Percentiles rank a stretch among this genome's conserved stretches.
phyloP scores from a whole-genome alignment of 2,329 filamentous ascomycete genomes.

The Beauveria caledonica region DNA sequence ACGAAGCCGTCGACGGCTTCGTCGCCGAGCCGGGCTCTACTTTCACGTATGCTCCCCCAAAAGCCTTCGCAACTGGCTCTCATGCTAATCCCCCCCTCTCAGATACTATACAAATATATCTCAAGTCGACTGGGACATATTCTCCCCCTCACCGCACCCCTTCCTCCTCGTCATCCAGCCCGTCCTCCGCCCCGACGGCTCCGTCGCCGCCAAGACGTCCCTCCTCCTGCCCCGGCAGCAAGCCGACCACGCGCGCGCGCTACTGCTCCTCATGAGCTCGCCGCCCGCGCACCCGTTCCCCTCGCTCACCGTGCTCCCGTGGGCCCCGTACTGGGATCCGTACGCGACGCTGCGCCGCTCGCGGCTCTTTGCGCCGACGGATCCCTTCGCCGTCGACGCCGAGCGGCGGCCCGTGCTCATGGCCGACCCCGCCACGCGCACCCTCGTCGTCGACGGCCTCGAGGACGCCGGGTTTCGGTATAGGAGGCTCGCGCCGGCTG shows the following conservation, averaged over 20 bases:
- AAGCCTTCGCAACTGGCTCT: slow-evolving; percentile 22
- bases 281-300: slow-evolving; percentile 34
- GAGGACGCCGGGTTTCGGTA: slow-evolving; percentile 46
- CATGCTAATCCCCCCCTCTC: neutral
- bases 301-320: slow-evolving; percentile 38
- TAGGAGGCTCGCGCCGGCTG: slow-evolving; percentile 42
- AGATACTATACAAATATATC: slow-evolving; percentile 53
- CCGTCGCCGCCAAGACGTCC: slow-evolving; percentile 43
- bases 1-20: slow-evolving; percentile 47
- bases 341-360: slow-evolving; percentile 45
- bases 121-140: slow-evolving; percentile 54
- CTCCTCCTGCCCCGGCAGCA: slow-evolving; percentile 55
- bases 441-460: slow-evolving; percentile 53
- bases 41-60: slow-evolving; percentile 39
- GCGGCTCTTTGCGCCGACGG: slow-evolving; percentile 25
- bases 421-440: slow-evolving; percentile 57
- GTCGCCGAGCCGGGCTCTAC: slow-evolving; percentile 56
- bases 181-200: slow-evolving; percentile 25
- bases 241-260: slow-evolving; percentile 48
- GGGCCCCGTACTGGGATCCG: slow-evolving; percentile 59
- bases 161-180: slow-evolving; percentile 55
- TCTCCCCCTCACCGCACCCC: slow-evolving; percentile 56
- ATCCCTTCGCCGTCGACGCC: neutral
- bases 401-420: slow-evolving; percentile 37
- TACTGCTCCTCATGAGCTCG: slow-evolving; percentile 38